Conservation (phyloP, 306 rosid genomes). For the Parietaria judaica region DNA sequence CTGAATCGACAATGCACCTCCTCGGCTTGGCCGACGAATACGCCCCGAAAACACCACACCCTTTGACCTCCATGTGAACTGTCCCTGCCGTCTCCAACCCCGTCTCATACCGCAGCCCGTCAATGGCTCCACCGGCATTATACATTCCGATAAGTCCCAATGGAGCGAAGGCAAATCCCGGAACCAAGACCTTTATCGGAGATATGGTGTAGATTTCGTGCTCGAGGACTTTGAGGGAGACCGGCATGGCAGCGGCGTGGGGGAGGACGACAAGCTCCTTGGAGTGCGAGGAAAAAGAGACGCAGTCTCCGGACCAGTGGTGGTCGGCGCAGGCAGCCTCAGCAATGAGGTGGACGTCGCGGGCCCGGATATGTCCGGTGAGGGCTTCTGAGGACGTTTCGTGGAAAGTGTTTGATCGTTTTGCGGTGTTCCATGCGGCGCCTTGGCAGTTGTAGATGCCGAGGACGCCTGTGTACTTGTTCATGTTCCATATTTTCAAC, state of each 20-base stretch:
- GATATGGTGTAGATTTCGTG: conserved; percentile 59
- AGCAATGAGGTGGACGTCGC: conserved; percentile 56
- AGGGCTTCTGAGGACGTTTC: conserved; percentile 33
- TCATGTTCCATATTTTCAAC: conserved; percentile 96
- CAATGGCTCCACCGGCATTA: conserved; percentile 78
- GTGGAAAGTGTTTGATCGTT: conserved; percentile 68
- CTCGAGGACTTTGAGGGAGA: conserved; percentile 65
- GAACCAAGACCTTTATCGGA: conserved; percentile 52
- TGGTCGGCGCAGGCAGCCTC: conserved; percentile 33
- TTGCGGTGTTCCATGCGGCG: conserved; percentile 70
- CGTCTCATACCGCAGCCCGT: conserved; percentile 42
- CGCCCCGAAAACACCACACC: conserved; percentile 71
- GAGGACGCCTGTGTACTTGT: conserved; percentile 57
- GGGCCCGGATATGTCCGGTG: conserved; percentile 51
- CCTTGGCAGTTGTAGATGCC: conserved; percentile 95
- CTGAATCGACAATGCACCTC: conserved; percentile 40
- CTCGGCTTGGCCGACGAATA: conserved; percentile 57
- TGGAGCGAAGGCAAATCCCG: conserved; percentile 53
- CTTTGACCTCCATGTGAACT: conserved; percentile 60
- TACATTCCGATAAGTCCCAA: conserved; percentile 73
- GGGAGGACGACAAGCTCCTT: conserved; percentile 49
- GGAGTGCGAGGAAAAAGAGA: conserved; percentile 30
- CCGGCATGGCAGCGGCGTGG: conserved; percentile 54
- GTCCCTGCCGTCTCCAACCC: conserved; percentile 27
- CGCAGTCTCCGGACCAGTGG: conserved; percentile 72